Conservation (phyloP, 345 rosid genomes). For the Linum usitatissimum region DNA sequence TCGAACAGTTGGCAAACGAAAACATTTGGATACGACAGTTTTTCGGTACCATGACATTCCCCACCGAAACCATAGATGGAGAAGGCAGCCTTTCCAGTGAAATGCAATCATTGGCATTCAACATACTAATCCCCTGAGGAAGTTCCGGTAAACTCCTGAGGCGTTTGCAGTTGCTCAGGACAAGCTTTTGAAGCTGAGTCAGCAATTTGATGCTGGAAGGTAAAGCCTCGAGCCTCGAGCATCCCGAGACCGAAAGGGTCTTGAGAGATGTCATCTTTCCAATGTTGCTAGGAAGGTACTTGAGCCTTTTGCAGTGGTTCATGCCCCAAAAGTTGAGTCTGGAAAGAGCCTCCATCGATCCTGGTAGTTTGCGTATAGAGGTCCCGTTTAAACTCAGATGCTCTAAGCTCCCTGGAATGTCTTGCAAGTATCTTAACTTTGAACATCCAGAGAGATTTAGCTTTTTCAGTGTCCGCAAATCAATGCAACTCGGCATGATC, state of each 20-base stretch:
- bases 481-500: background rate
- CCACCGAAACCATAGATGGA: background rate
- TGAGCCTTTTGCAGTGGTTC: background rate
- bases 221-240: background rate
- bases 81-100: background rate
- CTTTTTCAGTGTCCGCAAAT: background rate
- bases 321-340: background rate
- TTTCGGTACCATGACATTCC: background rate
- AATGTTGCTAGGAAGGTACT: background rate
- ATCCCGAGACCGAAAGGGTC: background rate
- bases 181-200: background rate
- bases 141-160: background rate
- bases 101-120: background rate
- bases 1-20: background rate
- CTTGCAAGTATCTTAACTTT: background rate
- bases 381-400: background rate
- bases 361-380: background rate
- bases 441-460: background rate
- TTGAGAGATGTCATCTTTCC: background rate
- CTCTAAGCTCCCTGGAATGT: background rate
- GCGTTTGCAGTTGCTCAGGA: background rate
- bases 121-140: background rate
- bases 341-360: background rate
- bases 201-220: constrained; percentile 1
- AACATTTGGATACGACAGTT: background rate